phyloP scores from a whole-genome alignment of 1,139 yeast species.

The Yarrowia galli region DNA sequence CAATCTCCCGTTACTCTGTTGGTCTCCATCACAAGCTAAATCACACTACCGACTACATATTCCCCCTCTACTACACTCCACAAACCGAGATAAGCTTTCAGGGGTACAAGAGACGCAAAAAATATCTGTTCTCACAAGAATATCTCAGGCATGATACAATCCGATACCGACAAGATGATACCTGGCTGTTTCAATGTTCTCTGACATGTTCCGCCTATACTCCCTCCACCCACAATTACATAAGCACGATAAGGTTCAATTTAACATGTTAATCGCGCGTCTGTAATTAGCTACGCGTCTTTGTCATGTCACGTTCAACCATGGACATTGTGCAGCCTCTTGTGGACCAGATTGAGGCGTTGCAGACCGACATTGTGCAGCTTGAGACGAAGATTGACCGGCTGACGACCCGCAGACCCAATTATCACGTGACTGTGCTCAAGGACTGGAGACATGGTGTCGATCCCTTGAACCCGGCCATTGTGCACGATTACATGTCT shows the following conservation, averaged over 20 bases:
- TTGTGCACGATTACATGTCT: conserved; percentile 29
- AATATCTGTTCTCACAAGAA: background rate
- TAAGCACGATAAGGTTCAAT: conserved; percentile 22
- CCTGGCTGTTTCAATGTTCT: background rate
- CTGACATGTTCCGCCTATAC: background rate
- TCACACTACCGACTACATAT: too few species aligned
- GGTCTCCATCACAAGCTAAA: too few species aligned
- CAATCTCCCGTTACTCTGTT: too few species aligned
- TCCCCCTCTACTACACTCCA: background rate
- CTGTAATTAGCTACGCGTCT: background rate
- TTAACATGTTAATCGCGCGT: conserved; percentile 12
- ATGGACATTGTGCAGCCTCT: conserved; percentile 15
- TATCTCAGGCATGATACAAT: background rate
- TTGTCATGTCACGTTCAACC: background rate
- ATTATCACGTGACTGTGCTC: conserved; percentile 3
- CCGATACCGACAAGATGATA: background rate
- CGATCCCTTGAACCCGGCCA: conserved; percentile 24
- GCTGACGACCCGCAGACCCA: conserved; percentile 16
- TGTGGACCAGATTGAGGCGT: conserved; percentile 13
- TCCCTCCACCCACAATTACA: background rate
- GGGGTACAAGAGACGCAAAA: too few species aligned
- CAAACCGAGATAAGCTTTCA: background rate
- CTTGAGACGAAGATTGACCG: conserved; percentile 22
- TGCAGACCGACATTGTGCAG: background rate
- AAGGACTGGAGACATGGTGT: conserved; percentile 14